A percentile compares a stretch with the other conserved stretches of the same genome.
Conservation (phyloP, 2,329 filamentous ascomycete genomes). For the Gaeumannomyces tritici region DNA sequence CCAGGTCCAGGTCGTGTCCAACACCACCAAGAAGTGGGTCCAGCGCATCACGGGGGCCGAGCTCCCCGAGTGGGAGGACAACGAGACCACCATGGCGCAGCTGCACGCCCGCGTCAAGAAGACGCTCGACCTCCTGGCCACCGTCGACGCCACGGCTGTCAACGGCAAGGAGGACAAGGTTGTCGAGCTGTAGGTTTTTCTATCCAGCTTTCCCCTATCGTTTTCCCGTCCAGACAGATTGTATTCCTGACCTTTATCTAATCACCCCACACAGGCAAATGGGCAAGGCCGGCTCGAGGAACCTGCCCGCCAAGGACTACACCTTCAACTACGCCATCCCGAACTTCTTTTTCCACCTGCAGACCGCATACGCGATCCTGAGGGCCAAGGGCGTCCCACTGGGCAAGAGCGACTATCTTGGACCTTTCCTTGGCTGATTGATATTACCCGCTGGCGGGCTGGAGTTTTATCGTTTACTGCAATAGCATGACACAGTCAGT, state of each 20-base stretch:
- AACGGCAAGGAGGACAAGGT: slow-evolving; percentile 14
- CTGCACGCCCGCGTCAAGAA: slow-evolving; percentile 19
- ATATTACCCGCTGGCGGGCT: not conserved
- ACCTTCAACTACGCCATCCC: slow-evolving; percentile 36
- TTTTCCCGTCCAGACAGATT: not conserved
- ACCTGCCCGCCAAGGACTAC: slow-evolving; percentile 23
- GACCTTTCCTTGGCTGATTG: slow-evolving; percentile 6
- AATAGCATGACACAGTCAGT: too few species aligned
- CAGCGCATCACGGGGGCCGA: slow-evolving; percentile 15
- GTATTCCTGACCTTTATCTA: not conserved
- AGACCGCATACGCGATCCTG: slow-evolving; percentile 45
- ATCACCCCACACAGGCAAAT: slow-evolving; percentile 3
- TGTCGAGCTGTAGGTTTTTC: slow-evolving; percentile 17
- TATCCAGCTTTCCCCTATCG: not conserved
- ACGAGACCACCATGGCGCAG: slow-evolving; percentile 22
- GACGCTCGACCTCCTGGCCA: slow-evolving; percentile 18
- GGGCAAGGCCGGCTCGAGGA: slow-evolving; percentile 7
- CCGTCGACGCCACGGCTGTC: slow-evolving; percentile 15
- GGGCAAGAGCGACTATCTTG: slow-evolving; percentile 46
- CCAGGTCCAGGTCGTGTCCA: slow-evolving; percentile 22
- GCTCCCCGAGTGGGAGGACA: slow-evolving; percentile 14
- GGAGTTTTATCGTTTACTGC: not conserved
- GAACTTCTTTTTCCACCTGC: slow-evolving; percentile 53
- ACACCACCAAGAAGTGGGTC: slow-evolving; percentile 18
- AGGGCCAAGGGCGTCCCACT: slow-evolving; percentile 45